A percentile compares a stretch with the other conserved stretches of the same genome.
These are phyloP conservation scores for Aspergillus sclerotioniger DNA, from an alignment of 495 filamentous ascomycete genomes.

Conservation along the genomic window DNA sequence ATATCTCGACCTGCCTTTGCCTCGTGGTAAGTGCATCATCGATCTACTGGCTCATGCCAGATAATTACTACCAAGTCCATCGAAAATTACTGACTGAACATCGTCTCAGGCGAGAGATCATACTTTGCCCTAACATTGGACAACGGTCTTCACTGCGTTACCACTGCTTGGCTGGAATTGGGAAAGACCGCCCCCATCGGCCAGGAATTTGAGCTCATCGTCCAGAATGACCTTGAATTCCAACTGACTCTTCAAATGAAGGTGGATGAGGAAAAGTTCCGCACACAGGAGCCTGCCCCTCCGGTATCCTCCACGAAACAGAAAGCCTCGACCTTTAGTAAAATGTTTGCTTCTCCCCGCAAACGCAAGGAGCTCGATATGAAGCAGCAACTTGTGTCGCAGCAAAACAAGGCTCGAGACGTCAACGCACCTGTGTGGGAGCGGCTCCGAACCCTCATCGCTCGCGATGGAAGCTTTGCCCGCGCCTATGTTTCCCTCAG, in stretches of 20 bases:
- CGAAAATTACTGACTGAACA: slow-evolving; percentile 30
- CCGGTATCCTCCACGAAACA: slow-evolving; percentile 54
- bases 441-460: slow-evolving; percentile 77
- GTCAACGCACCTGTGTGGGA: slow-evolving; percentile 71
- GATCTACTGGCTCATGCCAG: background rate
- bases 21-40: slow-evolving; percentile 64
- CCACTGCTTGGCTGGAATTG: slow-evolving; percentile 90
- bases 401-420: slow-evolving; percentile 68
- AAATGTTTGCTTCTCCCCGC: slow-evolving; percentile 89
- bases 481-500: slow-evolving; percentile 89
- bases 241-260: slow-evolving; percentile 95
- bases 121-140: slow-evolving; percentile 94
- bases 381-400: slow-evolving; percentile 72
- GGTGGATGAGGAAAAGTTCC: slow-evolving; percentile 67
- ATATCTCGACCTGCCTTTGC: slow-evolving; percentile 86
- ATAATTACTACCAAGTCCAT: background rate
- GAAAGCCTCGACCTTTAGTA: slow-evolving; percentile 83
- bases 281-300: slow-evolving; percentile 47
- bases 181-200: slow-evolving; percentile 93
- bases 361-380: slow-evolving; percentile 91
- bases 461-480: slow-evolving; percentile 87
- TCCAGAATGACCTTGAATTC: slow-evolving; percentile 95
- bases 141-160: slow-evolving; percentile 96
- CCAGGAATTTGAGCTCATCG: slow-evolving; percentile 96
- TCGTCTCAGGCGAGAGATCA: slow-evolving; percentile 68